phyloP scores from a whole-genome alignment of 2,329 filamentous ascomycete species.

The Pseudogymnoascus sp. region DNA sequence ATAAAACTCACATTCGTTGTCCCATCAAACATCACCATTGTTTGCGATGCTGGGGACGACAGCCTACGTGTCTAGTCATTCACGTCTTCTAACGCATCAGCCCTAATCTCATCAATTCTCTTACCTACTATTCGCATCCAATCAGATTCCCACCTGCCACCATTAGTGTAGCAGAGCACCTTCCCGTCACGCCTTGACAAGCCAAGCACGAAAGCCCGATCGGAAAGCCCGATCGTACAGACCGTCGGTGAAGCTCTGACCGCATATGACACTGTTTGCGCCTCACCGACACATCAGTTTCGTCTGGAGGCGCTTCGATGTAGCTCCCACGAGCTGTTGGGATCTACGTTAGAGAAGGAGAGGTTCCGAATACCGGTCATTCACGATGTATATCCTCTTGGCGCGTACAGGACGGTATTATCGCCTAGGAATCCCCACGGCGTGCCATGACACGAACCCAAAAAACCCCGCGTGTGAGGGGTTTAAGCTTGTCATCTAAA shows the following conservation, averaged over 20 bases:
- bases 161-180: neutral
- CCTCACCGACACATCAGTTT: neutral
- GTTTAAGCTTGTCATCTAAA: neutral
- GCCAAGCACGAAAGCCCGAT: neutral
- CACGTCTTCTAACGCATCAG: neutral
- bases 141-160: neutral
- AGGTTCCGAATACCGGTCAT: neutral
- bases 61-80: neutral
- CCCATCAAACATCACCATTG: neutral
- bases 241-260: neutral
- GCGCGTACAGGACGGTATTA: neutral
- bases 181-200: neutral
- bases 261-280: conserved; percentile 5
- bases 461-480: neutral
- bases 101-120: neutral
- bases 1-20: neutral
- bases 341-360: neutral
- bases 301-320: neutral
- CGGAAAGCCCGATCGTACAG: neutral
- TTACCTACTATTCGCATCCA: neutral
- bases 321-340: neutral
- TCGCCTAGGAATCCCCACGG: neutral
- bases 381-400: neutral
- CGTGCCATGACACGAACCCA: neutral
- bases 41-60: neutral